Evolutionary conservation across 495 filamentous ascomycete species (phyloP).

Genomic region (Pyrenopolyporus hunteri): DNA sequence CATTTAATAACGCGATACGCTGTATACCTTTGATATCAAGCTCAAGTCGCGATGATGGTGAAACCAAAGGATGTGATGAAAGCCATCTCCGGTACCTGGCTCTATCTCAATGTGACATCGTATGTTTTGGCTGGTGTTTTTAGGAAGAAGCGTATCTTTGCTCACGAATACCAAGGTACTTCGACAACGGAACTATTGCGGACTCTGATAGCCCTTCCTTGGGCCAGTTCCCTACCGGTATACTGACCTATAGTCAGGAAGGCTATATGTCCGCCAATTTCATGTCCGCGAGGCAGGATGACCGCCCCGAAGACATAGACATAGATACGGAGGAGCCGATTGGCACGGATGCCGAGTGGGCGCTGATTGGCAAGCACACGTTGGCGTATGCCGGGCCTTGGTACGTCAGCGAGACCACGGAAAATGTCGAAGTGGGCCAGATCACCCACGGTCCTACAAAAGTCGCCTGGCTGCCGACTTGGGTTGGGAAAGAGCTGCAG

Average conservation of each 20-base stretch:
- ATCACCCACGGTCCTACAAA: constrained; percentile 24
- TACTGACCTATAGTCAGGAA: constrained; percentile 18
- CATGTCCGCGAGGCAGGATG: constrained; percentile 24
- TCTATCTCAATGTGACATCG: constrained; percentile 31
- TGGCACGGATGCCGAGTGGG: constrained; percentile 24
- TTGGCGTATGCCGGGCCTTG: constrained; percentile 27
- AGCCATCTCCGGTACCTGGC: constrained; percentile 31
- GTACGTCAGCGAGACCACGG: constrained; percentile 26
- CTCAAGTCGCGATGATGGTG: constrained; percentile 3
- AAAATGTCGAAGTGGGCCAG: constrained; percentile 24
- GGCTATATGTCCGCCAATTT: constrained; percentile 31
- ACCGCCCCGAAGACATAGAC: constrained; percentile 18
- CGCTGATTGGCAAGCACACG: constrained; percentile 32
- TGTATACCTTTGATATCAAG: neutral
- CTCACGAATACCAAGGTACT: constrained; percentile 14
- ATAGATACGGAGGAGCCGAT: constrained; percentile 7
- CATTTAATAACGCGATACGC: neutral
- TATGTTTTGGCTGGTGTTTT: neutral
- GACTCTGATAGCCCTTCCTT: neutral
- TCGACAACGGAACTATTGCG: constrained; percentile 28
- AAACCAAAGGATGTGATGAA: constrained; percentile 31
- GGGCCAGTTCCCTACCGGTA: constrained; percentile 14
- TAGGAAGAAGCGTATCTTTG: neutral
- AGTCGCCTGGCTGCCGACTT: constrained; percentile 28
- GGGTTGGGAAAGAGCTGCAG: constrained; percentile 23